phyloP scores from a whole-genome alignment of 73 alveolate genomes.

The Paramecium tetraurelia region DNA sequence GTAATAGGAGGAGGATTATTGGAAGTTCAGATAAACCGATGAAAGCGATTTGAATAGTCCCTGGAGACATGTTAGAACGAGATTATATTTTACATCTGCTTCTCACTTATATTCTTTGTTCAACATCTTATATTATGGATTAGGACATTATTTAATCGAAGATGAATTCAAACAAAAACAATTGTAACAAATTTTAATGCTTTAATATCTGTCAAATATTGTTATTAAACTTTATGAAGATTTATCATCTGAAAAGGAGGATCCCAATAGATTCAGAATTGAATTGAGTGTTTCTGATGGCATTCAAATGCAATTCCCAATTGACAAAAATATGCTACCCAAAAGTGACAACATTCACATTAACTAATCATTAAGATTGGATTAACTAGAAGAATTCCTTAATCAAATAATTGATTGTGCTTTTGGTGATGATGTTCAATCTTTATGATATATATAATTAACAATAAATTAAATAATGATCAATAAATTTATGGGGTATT shows the following conservation, averaged over 20 bases:
- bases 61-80: slow-evolving; percentile 91
- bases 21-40: slow-evolving; percentile 82
- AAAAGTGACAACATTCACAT: slow-evolving; percentile 5
- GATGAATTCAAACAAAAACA: slow-evolving; percentile 31
- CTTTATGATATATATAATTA: background rate
- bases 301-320: background rate
- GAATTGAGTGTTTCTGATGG: slow-evolving; percentile 57
- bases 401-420: background rate
- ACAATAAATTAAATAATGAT: background rate
- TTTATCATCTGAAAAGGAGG: slow-evolving; percentile 50
- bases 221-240: slow-evolving; percentile 60
- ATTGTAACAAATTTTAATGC: slow-evolving; percentile 39
- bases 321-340: background rate
- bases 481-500: slow-evolving; percentile 13
- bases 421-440: background rate
- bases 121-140: slow-evolving; percentile 74
- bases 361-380: slow-evolving; percentile 23
- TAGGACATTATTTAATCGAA: slow-evolving; percentile 55
- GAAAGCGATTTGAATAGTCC: slow-evolving; percentile 80
- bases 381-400: background rate
- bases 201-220: slow-evolving; percentile 55
- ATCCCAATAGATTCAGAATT: slow-evolving; percentile 58
- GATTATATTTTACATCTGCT: slow-evolving; percentile 91
- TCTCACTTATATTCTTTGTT: slow-evolving; percentile 86
- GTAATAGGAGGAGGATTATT: slow-evolving; percentile 67